These are phyloP conservation scores for Thalassiosira mediterranea DNA, from an alignment of 352 stramenopile genomes.

Conservation along the genomic window DNA sequence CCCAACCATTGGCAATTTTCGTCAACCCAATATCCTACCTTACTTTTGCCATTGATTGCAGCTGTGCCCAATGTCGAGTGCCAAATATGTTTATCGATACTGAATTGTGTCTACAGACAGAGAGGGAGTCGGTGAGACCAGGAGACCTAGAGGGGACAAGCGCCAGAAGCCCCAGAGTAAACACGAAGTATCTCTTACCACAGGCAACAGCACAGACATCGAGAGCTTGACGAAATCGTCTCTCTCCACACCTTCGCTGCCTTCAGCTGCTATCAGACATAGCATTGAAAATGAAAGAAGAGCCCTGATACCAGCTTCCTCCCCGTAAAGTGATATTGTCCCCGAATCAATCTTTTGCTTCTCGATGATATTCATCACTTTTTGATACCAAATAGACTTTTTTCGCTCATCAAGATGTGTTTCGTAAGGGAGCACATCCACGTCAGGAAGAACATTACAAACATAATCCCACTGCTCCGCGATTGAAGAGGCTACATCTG, in stretches of 20 bases:
- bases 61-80: constrained; percentile 54
- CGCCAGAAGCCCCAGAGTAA: too few species aligned
- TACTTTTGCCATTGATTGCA: constrained; percentile 33
- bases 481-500: constrained; percentile 35
- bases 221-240: constrained; percentile 51
- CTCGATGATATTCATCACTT: constrained; percentile 52
- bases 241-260: constrained; percentile 44
- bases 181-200: too few species aligned
- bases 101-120: constrained; percentile 77
- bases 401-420: constrained; percentile 38
- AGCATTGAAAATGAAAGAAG: constrained; percentile 71
- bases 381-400: constrained; percentile 62
- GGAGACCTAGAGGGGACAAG: too few species aligned
- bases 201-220: constrained; percentile 74
- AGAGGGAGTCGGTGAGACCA: constrained; percentile 10
- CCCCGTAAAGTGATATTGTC: constrained; percentile 60
- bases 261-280: constrained; percentile 56
- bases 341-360: constrained; percentile 28
- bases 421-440: constrained; percentile 48
- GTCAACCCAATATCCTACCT: constrained; percentile 48
- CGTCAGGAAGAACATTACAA: constrained; percentile 43
- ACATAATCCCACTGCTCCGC: constrained; percentile 62
- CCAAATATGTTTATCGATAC: constrained; percentile 73
- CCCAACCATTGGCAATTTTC: constrained; percentile 46
- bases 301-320: constrained; percentile 63